Evolutionary conservation across 345 rosid genomes (phyloP).

Genomic region (Linum usitatissimum): DNA sequence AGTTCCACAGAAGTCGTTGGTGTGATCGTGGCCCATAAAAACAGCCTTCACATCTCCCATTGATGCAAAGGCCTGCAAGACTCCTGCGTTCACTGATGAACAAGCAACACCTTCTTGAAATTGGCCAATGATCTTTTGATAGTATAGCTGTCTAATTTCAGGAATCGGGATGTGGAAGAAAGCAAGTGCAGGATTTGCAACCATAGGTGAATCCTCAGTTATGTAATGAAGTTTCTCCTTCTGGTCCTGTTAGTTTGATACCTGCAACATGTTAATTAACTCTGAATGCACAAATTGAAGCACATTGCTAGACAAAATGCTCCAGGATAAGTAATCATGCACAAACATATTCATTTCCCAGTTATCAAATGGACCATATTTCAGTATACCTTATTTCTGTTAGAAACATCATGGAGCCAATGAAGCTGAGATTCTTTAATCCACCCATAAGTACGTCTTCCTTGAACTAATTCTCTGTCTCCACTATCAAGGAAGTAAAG

Average conservation of each 20-base stretch:
- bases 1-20: slow-evolving; percentile 76
- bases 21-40: slow-evolving; percentile 83
- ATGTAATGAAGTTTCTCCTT: slow-evolving; percentile 4
- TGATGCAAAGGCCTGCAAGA: slow-evolving; percentile 44
- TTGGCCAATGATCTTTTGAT: slow-evolving; percentile 45
- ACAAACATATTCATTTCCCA: no score
- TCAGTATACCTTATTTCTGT: slow-evolving; percentile 33
- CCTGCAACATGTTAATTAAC: slow-evolving; percentile 32
- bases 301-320: slow-evolving; percentile 2
- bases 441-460: slow-evolving; percentile 71
- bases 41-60: slow-evolving; percentile 77
- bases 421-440: slow-evolving; percentile 76
- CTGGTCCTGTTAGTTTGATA: slow-evolving; percentile 35
- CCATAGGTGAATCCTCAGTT: slow-evolving; percentile 12
- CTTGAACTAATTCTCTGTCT: slow-evolving; percentile 52
- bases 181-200: slow-evolving; percentile 37
- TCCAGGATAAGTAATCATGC: not conserved
- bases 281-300: slow-evolving; percentile 19
- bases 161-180: slow-evolving; percentile 85
- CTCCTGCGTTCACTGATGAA: slow-evolving; percentile 61
- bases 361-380: not conserved
- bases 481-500: slow-evolving; percentile 88
- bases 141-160: slow-evolving; percentile 52
- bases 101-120: slow-evolving; percentile 75
- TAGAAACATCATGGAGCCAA: slow-evolving; percentile 54